phyloP scores from a whole-genome alignment of 176 grass and related monocot species.

The Stipa capillata region DNA sequence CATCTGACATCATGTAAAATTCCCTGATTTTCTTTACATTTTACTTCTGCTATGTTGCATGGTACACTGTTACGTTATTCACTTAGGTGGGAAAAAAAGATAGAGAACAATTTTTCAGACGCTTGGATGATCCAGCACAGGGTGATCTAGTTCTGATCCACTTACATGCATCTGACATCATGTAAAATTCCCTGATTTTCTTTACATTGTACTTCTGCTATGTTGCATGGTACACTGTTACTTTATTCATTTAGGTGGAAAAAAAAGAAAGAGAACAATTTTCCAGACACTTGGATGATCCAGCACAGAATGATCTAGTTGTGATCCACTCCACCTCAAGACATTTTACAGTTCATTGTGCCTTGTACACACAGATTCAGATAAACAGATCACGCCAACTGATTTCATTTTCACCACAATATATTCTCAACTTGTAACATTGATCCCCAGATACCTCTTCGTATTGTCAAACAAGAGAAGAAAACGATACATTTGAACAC shows the following conservation, averaged over 20 bases:
- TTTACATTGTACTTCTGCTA: neutral
- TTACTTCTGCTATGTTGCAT: neutral
- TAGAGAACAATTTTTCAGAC: neutral
- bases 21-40: neutral
- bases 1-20: neutral
- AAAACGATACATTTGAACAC: slow-evolving; percentile 25
- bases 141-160: neutral
- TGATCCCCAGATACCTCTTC: neutral
- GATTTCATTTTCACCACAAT: neutral
- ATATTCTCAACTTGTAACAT: slow-evolving; percentile 29
- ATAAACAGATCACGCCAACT: neutral
- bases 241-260: neutral
- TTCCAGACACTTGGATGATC: neutral
- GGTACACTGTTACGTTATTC: no score
- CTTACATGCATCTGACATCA: neutral
- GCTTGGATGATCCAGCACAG: neutral
- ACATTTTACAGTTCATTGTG: neutral
- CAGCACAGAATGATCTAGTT: neutral
- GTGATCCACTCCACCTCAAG: neutral
- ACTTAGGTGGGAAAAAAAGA: neutral
- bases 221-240: no score
- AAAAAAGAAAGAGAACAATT: neutral
- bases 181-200: neutral
- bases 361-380: neutral
- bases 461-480: neutral